Evolutionary conservation across 177 flowering plant genomes (phyloP).

Genomic region (Telopea speciosissima): DNA sequence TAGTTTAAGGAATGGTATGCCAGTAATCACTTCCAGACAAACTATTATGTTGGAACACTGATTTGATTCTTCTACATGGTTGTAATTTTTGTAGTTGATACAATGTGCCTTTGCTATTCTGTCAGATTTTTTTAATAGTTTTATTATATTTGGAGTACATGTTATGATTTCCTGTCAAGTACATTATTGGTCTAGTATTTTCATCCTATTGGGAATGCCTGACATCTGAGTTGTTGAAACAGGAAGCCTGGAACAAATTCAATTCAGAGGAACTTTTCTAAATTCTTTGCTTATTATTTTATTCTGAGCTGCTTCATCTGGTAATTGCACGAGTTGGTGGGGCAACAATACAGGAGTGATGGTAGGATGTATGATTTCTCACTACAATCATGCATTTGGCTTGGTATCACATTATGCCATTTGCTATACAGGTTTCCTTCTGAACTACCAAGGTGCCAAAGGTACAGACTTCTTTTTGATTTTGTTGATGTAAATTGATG

Average conservation of each 20-base stretch:
- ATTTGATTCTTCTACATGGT: no score
- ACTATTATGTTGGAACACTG: no score
- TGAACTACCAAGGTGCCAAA: constrained; percentile 5
- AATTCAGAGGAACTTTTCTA: constrained; percentile 54
- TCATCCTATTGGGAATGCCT: background rate
- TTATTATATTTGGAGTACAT: no score
- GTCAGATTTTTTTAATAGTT: no score
- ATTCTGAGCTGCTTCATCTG: constrained; percentile 6
- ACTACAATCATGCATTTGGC: constrained; percentile 1
- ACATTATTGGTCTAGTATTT: no score
- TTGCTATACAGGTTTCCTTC: background rate
- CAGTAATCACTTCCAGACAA: no score
- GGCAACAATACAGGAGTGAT: background rate
- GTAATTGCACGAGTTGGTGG: background rate
- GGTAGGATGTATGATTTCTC: background rate
- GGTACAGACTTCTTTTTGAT: constrained; percentile 10
- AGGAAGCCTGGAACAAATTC: constrained; percentile 81
- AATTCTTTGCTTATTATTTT: constrained; percentile 6
- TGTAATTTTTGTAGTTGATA: no score
- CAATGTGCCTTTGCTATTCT: no score
- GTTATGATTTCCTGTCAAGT: background rate
- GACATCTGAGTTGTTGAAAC: constrained; percentile 4
- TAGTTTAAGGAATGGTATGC: no score
- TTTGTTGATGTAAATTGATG: constrained; percentile 22
- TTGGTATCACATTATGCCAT: background rate